phyloP scores from a whole-genome alignment of 331 rosid species.

The Dryas integrifolia region DNA sequence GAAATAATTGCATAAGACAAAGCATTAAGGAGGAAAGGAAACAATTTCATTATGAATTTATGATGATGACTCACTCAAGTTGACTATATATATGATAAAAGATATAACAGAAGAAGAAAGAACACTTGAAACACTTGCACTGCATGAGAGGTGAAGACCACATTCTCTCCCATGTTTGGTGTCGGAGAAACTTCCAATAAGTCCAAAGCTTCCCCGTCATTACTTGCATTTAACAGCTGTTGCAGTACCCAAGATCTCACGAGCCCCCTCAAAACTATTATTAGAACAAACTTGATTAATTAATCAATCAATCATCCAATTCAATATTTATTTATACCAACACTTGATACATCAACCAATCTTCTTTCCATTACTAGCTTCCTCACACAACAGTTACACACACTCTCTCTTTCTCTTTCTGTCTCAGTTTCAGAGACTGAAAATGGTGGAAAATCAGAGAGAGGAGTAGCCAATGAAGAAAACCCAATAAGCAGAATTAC shows the following conservation, averaged over 20 bases:
- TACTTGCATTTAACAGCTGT: constrained; percentile 47
- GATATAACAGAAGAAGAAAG: constrained; percentile 19
- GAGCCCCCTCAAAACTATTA: constrained; percentile 25
- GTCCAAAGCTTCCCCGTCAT: constrained; percentile 59
- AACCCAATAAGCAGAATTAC: constrained; percentile 32
- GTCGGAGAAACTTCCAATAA: constrained; percentile 77
- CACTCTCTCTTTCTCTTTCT: constrained; percentile 26
- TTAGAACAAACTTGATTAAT: constrained; percentile 1
- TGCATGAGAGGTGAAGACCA: constrained; percentile 33
- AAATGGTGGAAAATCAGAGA: constrained; percentile 50
- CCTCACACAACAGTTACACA: constrained; percentile 26
- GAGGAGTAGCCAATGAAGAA: constrained; percentile 26
- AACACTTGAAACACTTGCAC: constrained; percentile 12
- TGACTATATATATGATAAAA: constrained; percentile 29
- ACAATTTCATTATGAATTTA: not conserved
- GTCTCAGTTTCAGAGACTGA: constrained; percentile 22
- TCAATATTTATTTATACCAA: constrained; percentile 24
- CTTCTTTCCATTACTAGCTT: constrained; percentile 39
- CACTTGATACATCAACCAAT: constrained; percentile 25
- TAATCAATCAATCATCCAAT: constrained; percentile 21
- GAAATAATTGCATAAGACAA: constrained; percentile 7
- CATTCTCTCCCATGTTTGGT: constrained; percentile 84
- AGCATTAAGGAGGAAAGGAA: not conserved
- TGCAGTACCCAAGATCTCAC: constrained; percentile 50
- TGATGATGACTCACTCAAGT: constrained; percentile 25